These are phyloP conservation scores for Saccharomycopsis amapae DNA, from an alignment of 805 yeast species.

Conservation along the genomic window DNA sequence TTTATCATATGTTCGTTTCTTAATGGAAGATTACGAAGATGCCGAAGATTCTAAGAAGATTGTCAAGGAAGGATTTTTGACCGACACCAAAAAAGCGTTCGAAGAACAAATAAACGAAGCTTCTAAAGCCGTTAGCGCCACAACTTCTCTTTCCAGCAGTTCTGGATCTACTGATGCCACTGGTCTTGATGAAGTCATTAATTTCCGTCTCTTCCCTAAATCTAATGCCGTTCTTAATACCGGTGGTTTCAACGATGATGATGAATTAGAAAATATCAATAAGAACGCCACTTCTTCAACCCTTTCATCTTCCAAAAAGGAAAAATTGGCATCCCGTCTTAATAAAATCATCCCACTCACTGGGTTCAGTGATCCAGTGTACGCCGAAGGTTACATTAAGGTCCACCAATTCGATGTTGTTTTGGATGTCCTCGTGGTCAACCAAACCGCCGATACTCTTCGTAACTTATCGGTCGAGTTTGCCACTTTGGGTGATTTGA, in stretches of 20 bases:
- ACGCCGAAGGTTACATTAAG: constrained; percentile 93
- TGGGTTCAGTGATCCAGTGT: constrained; percentile 97
- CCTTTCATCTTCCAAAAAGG: constrained; percentile 32
- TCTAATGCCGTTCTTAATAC: constrained; percentile 27
- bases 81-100: constrained; percentile 83
- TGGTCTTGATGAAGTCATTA: constrained; percentile 70
- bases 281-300: constrained; percentile 10
- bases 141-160: constrained; percentile 26
- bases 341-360: constrained; percentile 87
- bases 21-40: constrained; percentile 56
- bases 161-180: constrained; percentile 27
- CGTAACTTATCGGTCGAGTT: constrained; percentile 90
- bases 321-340: constrained; percentile 66
- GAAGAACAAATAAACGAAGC: constrained; percentile 55
- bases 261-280: constrained; percentile 20
- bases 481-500: constrained; percentile 92
- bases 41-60: constrained; percentile 36
- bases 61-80: constrained; percentile 65
- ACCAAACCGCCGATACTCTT: constrained; percentile 87
- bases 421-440: constrained; percentile 85
- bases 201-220: constrained; percentile 54
- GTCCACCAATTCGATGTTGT: constrained; percentile 97
- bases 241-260: constrained; percentile 34
- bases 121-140: constrained; percentile 46
- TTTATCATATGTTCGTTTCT: constrained; percentile 73